A percentile compares a stretch with the other conserved stretches of the same genome.
These are phyloP conservation scores for Melanopsichium pennsylvanicum DNA, from an alignment of 1,284 basidiomycete species.

Conservation along the genomic window DNA sequence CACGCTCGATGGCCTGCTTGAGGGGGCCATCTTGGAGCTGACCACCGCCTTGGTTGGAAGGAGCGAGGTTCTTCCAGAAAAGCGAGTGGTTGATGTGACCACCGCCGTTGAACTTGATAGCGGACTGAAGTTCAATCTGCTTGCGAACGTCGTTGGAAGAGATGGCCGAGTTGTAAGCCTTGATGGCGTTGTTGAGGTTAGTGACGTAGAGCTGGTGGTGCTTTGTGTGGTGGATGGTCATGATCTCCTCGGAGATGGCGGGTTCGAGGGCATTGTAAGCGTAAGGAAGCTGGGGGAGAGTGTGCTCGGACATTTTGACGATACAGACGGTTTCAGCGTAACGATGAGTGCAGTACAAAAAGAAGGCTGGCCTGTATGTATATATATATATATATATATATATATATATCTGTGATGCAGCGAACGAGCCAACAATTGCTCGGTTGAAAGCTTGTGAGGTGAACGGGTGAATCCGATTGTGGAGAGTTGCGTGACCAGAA, in stretches of 20 bases:
- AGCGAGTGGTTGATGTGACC: conserved; percentile 84
- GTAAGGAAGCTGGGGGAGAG: conserved; percentile 88
- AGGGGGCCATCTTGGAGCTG: conserved; percentile 75
- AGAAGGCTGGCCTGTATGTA: no score
- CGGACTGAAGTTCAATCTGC: conserved; percentile 82
- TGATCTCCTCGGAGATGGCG: conserved; percentile 75
- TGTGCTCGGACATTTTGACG: conserved; percentile 68
- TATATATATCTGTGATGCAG: conserved; percentile 16
- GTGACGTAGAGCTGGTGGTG: conserved; percentile 75
- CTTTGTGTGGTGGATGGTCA: conserved; percentile 85
- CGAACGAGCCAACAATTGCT: conserved; percentile 36
- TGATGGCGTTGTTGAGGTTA: conserved; percentile 76
- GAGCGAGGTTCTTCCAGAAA: conserved; percentile 91
- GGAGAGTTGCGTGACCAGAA: neutral
- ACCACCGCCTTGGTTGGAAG: conserved; percentile 68
- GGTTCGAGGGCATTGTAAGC: conserved; percentile 88
- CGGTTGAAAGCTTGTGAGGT: no score
- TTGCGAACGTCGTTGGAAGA: conserved; percentile 76
- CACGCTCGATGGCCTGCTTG: conserved; percentile 79
- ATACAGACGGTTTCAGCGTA: no score
- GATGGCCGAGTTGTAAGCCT: conserved; percentile 75
- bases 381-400: no score
- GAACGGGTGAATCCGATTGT: no score
- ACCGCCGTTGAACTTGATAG: conserved; percentile 90
- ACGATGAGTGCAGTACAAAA: neutral